Evolutionary conservation across 1,284 basidiomycete genomes (phyloP), one percentile per base, ranked within the genome.

Genomic region (Cryptococcus amylolentus): DNA sequence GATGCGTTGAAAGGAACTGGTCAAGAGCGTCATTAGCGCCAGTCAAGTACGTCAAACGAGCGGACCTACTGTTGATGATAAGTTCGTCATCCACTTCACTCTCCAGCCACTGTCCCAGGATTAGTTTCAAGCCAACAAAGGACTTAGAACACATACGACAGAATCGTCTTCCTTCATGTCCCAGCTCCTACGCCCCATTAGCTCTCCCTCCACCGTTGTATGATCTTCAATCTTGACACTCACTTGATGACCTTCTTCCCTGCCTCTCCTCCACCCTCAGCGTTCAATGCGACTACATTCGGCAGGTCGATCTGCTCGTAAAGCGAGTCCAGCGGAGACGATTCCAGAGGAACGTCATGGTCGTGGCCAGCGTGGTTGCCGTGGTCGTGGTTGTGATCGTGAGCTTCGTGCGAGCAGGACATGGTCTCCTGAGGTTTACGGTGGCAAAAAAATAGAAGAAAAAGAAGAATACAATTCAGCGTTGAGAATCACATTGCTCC

Each of bases 201-300:
- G 51, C 20, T 18, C 51, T 35, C 3, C 20, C 4, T 1, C 49
- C 12, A 14, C 4, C 1, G 20, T 10, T 23, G 14, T 2, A 39
- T 41, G 20, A 23, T 6, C 20, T 18, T 10, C 0, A 35, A 23
- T 6, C 20, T 18, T 10, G 1, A 10, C 7, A 64, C 76, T 52
- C 59, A 77, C 76, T 78, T 78, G 68, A 78, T 75, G 6, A 76
- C 72, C n/a, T 67, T 70, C 44, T 66, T 56, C 6, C 76, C 76
- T 10, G 62, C 40, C 49, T 74, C 69, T 16, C 63, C 72, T 8
- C 75, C 76, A 7, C 69, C 75, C 4, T 57, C 60, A 10, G 73
- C 75, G 53, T 78, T 78, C 53, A 78, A 51, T 9, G 72, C 75
- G 1, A 60, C 62, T n/a, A 78, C 77, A 55, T 78, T 67, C 20